These are phyloP conservation scores for Aspergillus novoparasiticus DNA, from an alignment of 2,329 filamentous ascomycete genomes.

Conservation along the genomic window DNA sequence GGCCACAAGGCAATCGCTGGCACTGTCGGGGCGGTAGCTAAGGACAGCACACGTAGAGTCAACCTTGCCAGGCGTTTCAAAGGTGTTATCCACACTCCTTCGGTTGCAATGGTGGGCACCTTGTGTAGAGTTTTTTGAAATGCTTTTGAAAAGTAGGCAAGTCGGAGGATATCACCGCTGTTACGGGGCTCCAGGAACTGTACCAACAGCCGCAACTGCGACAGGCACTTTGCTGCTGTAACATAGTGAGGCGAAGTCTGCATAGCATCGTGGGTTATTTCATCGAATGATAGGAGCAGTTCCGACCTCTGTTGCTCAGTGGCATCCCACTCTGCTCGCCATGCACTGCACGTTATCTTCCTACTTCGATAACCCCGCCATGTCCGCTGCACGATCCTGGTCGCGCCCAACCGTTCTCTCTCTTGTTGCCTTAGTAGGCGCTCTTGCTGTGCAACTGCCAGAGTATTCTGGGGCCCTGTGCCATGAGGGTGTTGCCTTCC, in stretches of 20 bases:
- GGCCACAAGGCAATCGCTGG: constrained; percentile 29
- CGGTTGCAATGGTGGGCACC: constrained; percentile 39
- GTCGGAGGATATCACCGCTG: constrained; percentile 40
- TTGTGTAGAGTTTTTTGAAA: constrained; percentile 43
- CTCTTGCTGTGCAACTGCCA: constrained; percentile 86
- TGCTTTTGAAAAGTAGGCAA: constrained; percentile 47
- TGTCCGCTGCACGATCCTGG: constrained; percentile 71
- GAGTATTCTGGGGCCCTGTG: constrained; percentile 71
- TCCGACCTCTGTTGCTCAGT: constrained; percentile 50
- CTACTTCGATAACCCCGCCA: constrained; percentile 79
- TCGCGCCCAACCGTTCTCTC: constrained; percentile 73
- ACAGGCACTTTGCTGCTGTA: constrained; percentile 43
- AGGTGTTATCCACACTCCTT: constrained; percentile 44
- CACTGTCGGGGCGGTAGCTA: constrained; percentile 23
- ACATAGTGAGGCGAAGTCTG: constrained; percentile 40
- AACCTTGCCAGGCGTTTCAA: constrained; percentile 41
- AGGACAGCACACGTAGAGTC: constrained; percentile 38
- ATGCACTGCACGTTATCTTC: constrained; percentile 57
- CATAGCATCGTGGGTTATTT: constrained; percentile 54
- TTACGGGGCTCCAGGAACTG: constrained; percentile 64
- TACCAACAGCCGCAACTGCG: constrained; percentile 66
- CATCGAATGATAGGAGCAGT: constrained; percentile 28
- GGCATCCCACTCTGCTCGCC: constrained; percentile 65
- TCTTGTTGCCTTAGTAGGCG: constrained; percentile 79
- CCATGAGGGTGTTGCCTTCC: constrained; percentile 59